Evolutionary conservation across 139 green algal species (phyloP), one percentile per base, ranked within the genome.

Genomic region (Pedinophyceae sp.): DNA sequence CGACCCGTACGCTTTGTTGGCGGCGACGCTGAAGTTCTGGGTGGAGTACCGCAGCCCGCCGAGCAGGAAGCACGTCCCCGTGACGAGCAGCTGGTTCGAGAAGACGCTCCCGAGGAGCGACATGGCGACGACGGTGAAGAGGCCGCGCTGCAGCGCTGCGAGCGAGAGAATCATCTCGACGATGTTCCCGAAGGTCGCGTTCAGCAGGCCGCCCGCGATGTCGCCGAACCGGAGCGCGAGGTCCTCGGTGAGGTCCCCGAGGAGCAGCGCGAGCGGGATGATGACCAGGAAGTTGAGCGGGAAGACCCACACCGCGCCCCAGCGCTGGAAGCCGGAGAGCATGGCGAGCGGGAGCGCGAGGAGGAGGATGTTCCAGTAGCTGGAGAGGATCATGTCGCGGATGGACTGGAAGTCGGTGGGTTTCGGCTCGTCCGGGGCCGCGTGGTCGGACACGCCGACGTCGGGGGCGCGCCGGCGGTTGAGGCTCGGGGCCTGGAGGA

Each of bases 121-220:
- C 18, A 68, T 73, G 15, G 80, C 73, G 18, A 93, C 82, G 4
- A 94, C 85, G 15, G 58, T 69, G 52, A 78, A 83, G 26, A 93
- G 64, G 1, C 78, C 79, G 59, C 82, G 74, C 16, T 50, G 56
- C 45, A 93, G 68, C 2, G 84, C 83, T 5, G 81, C 72, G 3
- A 94, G 60, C 13, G 69, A 79, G 20, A 97, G 63, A 57, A 97
- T 95, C 57, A 97, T 67, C 70, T 97, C 89, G 39, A 90, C 85
- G 5, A 89, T 75, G 50, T 95, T 95, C 48, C 87, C 86, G 64
- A 95, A 94, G 3, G 86, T 93, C 10, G 86, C 86, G 62, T 95
- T 95, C 41, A 84, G 58, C 50, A 84, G 58, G 13, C 80, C 80
- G 22, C 80, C 80, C 13, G 80, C 60, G 16, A 62, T 74, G 30